These are phyloP conservation scores for Epichloe gansuensis DNA, from an alignment of 2,329 filamentous ascomycete species.

Conservation along the genomic window DNA sequence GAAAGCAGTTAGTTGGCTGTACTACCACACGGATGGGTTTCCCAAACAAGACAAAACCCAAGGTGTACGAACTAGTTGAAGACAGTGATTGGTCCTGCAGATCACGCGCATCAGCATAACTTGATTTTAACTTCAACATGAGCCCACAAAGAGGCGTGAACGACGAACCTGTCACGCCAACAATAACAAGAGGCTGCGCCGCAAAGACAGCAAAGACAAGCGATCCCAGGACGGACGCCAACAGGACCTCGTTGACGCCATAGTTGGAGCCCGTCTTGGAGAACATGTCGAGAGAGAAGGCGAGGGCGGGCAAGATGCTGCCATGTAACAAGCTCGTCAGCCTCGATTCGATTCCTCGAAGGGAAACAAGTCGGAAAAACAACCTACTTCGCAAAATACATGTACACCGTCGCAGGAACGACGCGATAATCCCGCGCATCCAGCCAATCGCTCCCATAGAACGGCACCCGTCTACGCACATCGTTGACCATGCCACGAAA, in stretches of 20 bases:
- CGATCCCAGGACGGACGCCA: slow-evolving; percentile 71
- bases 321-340: slow-evolving; percentile 20
- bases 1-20: no score
- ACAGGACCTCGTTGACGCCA: slow-evolving; percentile 83
- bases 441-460: slow-evolving; percentile 69
- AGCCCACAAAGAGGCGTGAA: background rate
- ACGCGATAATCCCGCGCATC: slow-evolving; percentile 89
- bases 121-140: background rate
- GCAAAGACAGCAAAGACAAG: slow-evolving; percentile 71
- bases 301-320: slow-evolving; percentile 75
- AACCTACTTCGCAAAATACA: slow-evolving; percentile 84
- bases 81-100: slow-evolving; percentile 71
- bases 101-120: background rate
- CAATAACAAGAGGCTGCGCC: slow-evolving; percentile 79
- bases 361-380: background rate
- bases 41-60: background rate
- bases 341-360: background rate
- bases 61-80: slow-evolving; percentile 60
- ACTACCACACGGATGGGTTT: no score
- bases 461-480: slow-evolving; percentile 60
- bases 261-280: slow-evolving; percentile 74
- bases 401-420: slow-evolving; percentile 76
- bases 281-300: slow-evolving; percentile 90
- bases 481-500: slow-evolving; percentile 76
- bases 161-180: slow-evolving; percentile 62